Evolutionary conservation across 495 filamentous ascomycete genomes (phyloP), one percentile per base, ranked within the genome.

Genomic region (Geopyxis carbonaria): DNA sequence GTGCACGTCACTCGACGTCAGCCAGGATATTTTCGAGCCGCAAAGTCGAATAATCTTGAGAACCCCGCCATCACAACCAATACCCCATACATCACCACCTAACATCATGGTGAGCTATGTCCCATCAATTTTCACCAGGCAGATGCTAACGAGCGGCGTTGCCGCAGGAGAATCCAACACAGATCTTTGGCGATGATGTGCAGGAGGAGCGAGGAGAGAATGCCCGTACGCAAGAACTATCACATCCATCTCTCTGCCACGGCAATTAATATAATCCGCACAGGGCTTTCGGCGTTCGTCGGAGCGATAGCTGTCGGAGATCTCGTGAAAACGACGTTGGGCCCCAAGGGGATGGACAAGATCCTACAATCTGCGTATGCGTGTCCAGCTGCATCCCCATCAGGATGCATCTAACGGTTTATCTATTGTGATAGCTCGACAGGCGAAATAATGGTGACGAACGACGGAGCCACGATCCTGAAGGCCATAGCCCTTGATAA

Each of bases 401-500:
- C n/a, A n/a, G n/a, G n/a, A n/a, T n/a, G n/a, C n/a, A n/a, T 40
- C 20, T 15, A 34, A 18, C 20, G 34, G 9, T 13, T 11, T 19
- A n/a, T 18, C 40, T 16, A 8, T 38, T 13, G 28, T 18, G 22
- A 27, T 45, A 92, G 85, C 15, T 95, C 91, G 22, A 95, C 89
- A 7, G 81, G 83, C 48, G 80, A 94, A 43, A 93, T 95, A 49
- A 80, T 93, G 70, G 89, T 95, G 42, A 97, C 89, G 27, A 97
- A 97, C 59, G 89, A 97, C 63, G 89, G 89, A 49, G 89, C 89
- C 39, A 97, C 89, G 1, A 97, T 97, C 48, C 70, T 97, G 43
- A 97, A 97, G 60, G 78, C 87, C 10, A 97, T 97, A 61, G 91
- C 89, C n/a, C 74, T 97, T 51, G 89, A 97, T 58, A 97, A 97